Evolutionary conservation across 2,329 filamentous ascomycete species (phyloP).

Genomic region (Bisporella sp.): DNA sequence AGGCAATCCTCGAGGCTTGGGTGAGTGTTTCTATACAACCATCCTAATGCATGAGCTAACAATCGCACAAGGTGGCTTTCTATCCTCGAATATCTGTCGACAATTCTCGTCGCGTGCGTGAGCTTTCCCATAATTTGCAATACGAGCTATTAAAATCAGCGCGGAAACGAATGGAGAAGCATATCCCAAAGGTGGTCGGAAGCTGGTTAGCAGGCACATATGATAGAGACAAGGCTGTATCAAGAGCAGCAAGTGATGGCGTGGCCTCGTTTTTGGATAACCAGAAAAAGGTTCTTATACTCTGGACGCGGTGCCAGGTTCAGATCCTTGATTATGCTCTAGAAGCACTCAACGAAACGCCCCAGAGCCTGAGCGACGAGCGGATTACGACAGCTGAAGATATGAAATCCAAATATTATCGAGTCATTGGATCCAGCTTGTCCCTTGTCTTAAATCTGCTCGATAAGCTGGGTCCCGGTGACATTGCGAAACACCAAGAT

Average conservation of each 20-base stretch:
- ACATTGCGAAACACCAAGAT: slow-evolving; percentile 52
- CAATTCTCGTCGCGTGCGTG: slow-evolving; percentile 77
- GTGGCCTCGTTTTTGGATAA: slow-evolving; percentile 69
- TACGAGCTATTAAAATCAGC: slow-evolving; percentile 51
- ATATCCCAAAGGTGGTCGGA: slow-evolving; percentile 70
- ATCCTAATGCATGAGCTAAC: not conserved
- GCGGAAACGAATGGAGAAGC: slow-evolving; percentile 77
- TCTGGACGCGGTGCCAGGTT: slow-evolving; percentile 76
- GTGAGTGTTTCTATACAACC: slow-evolving; percentile 44
- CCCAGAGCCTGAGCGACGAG: slow-evolving; percentile 81
- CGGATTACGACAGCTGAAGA: slow-evolving; percentile 79
- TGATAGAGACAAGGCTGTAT: slow-evolving; percentile 73
- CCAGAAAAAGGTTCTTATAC: slow-evolving; percentile 67
- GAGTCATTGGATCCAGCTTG: slow-evolving; percentile 56
- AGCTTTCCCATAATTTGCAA: slow-evolving; percentile 74
- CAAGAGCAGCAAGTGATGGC: slow-evolving; percentile 70
- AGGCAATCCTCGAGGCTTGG: slow-evolving; percentile 83
- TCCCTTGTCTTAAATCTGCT: slow-evolving; percentile 49
- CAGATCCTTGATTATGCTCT: slow-evolving; percentile 77
- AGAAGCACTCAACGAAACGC: slow-evolving; percentile 73
- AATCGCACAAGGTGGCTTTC: slow-evolving; percentile 57
- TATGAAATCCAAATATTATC: slow-evolving; percentile 74
- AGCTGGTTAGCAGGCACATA: slow-evolving; percentile 89
- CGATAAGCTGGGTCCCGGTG: slow-evolving; percentile 38
- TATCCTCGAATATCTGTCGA: slow-evolving; percentile 91